Base-by-base conservation (phyloP, 176 grass and related monocot species). In the Carex parvula region DNA sequence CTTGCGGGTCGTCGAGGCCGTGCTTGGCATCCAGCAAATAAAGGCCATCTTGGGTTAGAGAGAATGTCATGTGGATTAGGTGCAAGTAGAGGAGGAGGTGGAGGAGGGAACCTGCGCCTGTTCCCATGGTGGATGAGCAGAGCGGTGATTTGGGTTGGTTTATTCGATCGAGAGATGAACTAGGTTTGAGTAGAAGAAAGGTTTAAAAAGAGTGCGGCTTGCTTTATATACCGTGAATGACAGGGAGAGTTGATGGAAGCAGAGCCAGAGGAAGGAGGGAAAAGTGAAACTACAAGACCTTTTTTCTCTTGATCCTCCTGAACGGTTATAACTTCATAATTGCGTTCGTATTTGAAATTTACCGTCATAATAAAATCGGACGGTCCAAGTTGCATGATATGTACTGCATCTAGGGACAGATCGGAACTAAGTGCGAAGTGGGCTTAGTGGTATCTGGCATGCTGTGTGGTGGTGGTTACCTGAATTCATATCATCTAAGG, bases 21-120 rank as follows among this genome's bases (percentile, higher is more conserved):
- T 32, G 11, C 84, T 71, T 95, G 42, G 86, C 88, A 11, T 58
- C 32, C 18, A 95, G 80, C 74, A 98, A 91, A 71, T 53, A 35
- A 0, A 53, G 39, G n/a, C 86, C 77, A 35, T 98, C 90, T 42
- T 82, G 86, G 64, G 75, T 90, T 12, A 78, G 39, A 3, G 64
- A 80, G 21, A 86, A 7, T 1, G 56, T 59, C 8, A 81, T 56
- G 6, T 9, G 58, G 50, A 70, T 80, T 16, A 90, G 21, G 20
- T 30, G 33, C 56, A 94, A 71, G 80, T 79, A 54, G 54, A 56
- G 44, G 50, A 80, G 29, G 52, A 72, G 32, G 78, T 32, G 60
- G 24, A 17, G 53, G 75, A 84, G 33, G 37, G 83, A 67, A 21
- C 61, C 88, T 87, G 48, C 72, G 11, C 24, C 8, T 22, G 56